These are phyloP conservation scores for Naganishia albida DNA, from an alignment of 1,284 basidiomycete genomes.

Conservation along the genomic window DNA sequence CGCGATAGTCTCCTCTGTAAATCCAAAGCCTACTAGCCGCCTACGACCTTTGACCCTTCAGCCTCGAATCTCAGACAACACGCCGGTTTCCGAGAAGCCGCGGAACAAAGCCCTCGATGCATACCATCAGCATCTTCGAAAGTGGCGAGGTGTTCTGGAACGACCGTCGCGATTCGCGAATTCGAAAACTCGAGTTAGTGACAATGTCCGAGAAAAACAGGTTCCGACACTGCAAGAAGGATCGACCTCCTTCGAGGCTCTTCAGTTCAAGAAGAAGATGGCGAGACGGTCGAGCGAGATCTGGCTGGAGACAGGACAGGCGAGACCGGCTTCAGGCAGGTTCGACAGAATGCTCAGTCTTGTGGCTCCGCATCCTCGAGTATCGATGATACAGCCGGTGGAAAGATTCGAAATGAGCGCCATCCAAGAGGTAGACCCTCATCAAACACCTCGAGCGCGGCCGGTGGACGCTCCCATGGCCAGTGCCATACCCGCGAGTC, in stretches of 20 bases:
- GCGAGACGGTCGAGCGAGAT: constrained; percentile 11
- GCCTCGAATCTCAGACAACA: not conserved
- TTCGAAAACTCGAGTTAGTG: too few species aligned
- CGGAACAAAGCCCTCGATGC: too few species aligned
- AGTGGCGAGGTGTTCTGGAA: too few species aligned
- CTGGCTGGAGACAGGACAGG: constrained; percentile 25
- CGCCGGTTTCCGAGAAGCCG: not conserved
- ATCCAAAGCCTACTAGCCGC: not conserved
- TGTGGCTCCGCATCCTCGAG: constrained; percentile 24
- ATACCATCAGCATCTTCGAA: not conserved
- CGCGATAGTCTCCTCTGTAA: too few species aligned
- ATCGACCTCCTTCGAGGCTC: not conserved
- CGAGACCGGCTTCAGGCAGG: constrained; percentile 18
- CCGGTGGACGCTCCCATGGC: not conserved
- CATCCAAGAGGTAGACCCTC: constrained; percentile 2
- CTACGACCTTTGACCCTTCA: constrained; percentile 2
- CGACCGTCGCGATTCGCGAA: not conserved
- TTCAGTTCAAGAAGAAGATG: constrained; percentile 11
- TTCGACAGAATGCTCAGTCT: constrained; percentile 25
- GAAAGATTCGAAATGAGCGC: constrained; percentile 1
- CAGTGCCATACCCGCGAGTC: not conserved
- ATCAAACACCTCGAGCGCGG: constrained; percentile 20
- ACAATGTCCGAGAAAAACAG: too few species aligned
- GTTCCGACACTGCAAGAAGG: not conserved
- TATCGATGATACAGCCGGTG: constrained; percentile 7